These are phyloP conservation scores for Paracoccidioides brasiliensis DNA, from an alignment of 2,329 filamentous ascomycete genomes.

Conservation along the genomic window DNA sequence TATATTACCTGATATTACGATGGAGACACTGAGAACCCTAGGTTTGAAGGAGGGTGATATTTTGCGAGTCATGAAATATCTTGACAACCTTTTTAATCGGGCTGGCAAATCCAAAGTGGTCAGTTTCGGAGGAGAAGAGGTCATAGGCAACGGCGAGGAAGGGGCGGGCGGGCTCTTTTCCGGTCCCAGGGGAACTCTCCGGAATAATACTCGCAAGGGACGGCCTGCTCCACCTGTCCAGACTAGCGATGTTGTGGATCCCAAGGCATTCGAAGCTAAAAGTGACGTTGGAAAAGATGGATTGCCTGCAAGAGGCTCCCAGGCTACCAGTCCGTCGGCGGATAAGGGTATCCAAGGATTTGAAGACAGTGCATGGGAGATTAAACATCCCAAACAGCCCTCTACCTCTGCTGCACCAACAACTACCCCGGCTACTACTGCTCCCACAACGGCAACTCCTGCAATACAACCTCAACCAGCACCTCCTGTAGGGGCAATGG, in stretches of 20 bases:
- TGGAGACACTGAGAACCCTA: constrained; percentile 67
- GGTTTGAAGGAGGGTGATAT: constrained; percentile 96
- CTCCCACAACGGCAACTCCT: constrained; percentile 29
- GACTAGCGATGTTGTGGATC: constrained; percentile 72
- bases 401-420: constrained; percentile 20
- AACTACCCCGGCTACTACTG: constrained; percentile 20
- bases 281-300: constrained; percentile 34
- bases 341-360: constrained; percentile 52
- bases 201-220: constrained; percentile 89
- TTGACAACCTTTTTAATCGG: constrained; percentile 70
- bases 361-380: constrained; percentile 94
- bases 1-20: constrained; percentile 77
- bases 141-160: constrained; percentile 49
- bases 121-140: constrained; percentile 40
- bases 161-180: constrained; percentile 66
- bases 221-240: constrained; percentile 77
- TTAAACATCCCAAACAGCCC: constrained; percentile 62
- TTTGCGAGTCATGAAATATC: constrained; percentile 78
- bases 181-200: constrained; percentile 75
- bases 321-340: constrained; percentile 33
- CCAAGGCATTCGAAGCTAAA: constrained; percentile 66
- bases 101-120: constrained; percentile 45
- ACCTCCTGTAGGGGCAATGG: constrained; percentile 55
- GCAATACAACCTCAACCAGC: constrained; percentile 30
- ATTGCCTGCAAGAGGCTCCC: constrained; percentile 34